These are phyloP conservation scores for Adenanthera pavonina DNA, from an alignment of 306 rosid genomes.

Conservation along the genomic window DNA sequence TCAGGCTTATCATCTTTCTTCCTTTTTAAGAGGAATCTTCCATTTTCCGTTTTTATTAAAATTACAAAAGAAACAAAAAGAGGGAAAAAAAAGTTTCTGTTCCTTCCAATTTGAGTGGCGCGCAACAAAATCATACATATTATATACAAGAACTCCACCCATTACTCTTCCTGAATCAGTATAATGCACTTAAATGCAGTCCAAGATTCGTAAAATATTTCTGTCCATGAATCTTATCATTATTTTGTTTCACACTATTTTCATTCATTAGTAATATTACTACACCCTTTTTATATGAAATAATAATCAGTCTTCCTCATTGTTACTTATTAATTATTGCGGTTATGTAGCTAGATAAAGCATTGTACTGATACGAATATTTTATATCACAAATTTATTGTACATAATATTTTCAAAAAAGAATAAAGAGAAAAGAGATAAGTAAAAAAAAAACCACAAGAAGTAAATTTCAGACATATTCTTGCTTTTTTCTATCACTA, in stretches of 20 bases:
- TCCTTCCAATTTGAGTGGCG: constrained; percentile 26
- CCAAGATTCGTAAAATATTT: neutral
- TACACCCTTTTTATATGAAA: neutral
- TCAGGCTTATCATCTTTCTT: neutral
- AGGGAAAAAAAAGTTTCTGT: neutral
- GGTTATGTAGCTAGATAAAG: no score
- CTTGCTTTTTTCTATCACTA: no score
- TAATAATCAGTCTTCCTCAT: neutral
- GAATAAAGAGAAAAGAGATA: no score
- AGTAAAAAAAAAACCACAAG: no score
- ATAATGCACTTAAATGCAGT: neutral
- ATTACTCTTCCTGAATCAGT: neutral
- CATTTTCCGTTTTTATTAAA: neutral
- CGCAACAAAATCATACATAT: neutral
- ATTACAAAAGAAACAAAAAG: neutral
- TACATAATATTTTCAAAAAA: no score
- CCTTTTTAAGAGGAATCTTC: constrained; percentile 35
- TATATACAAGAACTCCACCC: neutral
- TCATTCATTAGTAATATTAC: neutral
- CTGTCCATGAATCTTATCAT: neutral
- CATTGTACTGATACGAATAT: no score
- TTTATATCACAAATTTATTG: no score
- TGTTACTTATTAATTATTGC: neutral
- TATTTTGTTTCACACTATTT: neutral
- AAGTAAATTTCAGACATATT: no score